Evolutionary conservation across 164 flowering plant species (phyloP), one percentile per base, ranked within the genome.

Genomic region (Magnolia changhungtana): DNA sequence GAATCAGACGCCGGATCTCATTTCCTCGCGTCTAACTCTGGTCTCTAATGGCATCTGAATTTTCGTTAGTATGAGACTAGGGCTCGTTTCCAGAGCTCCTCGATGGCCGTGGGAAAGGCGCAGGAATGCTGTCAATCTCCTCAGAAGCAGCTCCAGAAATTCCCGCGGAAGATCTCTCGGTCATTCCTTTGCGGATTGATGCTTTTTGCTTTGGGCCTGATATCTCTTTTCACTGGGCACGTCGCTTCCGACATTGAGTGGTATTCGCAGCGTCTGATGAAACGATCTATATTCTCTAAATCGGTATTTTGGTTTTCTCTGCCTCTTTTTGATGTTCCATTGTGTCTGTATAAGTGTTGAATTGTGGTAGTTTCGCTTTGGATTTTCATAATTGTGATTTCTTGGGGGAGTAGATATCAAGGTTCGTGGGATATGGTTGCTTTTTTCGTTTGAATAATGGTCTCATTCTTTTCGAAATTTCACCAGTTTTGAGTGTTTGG

Each of bases 201-300:
- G 92, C 89, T 96, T 1, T 96, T 94, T 68, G 87, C 79, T 14
- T 66, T 96, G 71, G 97, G 98, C 29, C 79, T 96, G 79, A 86
- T 94, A 73, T 96, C 99, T 14, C 80, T 96, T 49, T 87, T 91
- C 78, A 90, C 89, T 13, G 97, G 98, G 4, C 92, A 92, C 74
- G 84, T 92, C 50, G 97, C 87, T 1, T 89, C 96, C 75, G 86
- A 94, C 84, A 88, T 92, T n/a, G 98, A 93, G 49, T 87, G 92
- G 90, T 90, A 96, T 81, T 88, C 96, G 4, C 93, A 90, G 74
- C 85, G 86, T 24, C 76, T 93, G 66, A 82, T 86, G 19, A 87
- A 86, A 72, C 86, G 70, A 55, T 72, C 81, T 21, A 63, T 75
- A 52, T 65, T 31, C 24, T 6, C 75, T 14, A 81, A 67, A 63